Base-by-base conservation (phyloP, 352 stramenopile species). In the Phytopythium helicoides region DNA sequence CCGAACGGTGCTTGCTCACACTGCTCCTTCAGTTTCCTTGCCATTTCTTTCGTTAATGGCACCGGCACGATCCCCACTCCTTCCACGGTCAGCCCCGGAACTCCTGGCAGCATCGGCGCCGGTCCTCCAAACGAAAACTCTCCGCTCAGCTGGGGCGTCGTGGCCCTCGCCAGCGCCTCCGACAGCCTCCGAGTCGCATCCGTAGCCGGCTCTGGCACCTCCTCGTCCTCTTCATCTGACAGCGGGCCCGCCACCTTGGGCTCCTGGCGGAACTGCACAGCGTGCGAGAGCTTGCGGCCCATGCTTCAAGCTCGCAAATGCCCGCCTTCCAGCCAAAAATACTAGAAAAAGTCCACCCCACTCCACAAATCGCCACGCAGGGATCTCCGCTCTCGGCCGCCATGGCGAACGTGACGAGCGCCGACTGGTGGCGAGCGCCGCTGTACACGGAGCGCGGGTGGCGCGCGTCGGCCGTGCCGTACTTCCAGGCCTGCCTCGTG, bases 401-500 rank as follows among this genome's bases (percentile, higher is more conserved):
- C n/a, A n/a, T n/a, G n/a, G n/a, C n/a, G n/a, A n/a, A n/a, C n/a
- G n/a, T n/a, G n/a, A n/a, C n/a, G n/a, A n/a, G n/a, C n/a, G n/a
- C n/a, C n/a, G n/a, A n/a, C n/a, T 91, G 75, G 69, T 89, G 64
- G 66, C 53, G 58, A 28, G 71, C 63, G 34, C 75, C 81, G 46
- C 71, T 58, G 45, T 92, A 76, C 63, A 68, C 62, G 16, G 76
- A 92, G 54, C 52, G 60, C 5, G 76, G 75, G 38, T 94, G 83
- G 83, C 40, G 41, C 37, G 36, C 62, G 18, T 60, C 58, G 39
- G 19, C 65, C 15, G 57, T 87, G 38, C 77, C 81, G 36, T 96
- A 94, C 55, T 89, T 95, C 49, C 65, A 78, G 44, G 60, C 60
- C 0, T 72, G 81, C 0, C 66, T 99, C 19, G 48, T 86, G 5